Conservation (phyloP, 768 basidiomycete genomes). For the Trametes sanguinea region DNA sequence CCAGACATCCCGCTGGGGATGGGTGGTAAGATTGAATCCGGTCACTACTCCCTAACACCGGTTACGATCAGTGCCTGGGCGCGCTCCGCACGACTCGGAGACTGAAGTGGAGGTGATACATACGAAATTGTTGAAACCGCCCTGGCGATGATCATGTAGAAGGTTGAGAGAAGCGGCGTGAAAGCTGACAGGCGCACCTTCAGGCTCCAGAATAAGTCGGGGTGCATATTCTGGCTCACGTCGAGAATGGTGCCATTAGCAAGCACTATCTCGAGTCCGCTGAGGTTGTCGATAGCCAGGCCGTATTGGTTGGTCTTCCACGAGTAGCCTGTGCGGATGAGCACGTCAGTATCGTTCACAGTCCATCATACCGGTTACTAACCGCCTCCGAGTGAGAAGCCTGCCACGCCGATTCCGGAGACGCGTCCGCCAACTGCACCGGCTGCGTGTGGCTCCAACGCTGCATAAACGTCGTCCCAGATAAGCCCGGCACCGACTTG, state of each 20-base stretch:
- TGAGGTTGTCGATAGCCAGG: slow-evolving; percentile 54
- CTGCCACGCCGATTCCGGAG: slow-evolving; percentile 42
- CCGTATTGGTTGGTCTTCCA: slow-evolving; percentile 65
- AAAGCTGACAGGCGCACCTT: slow-evolving; percentile 32
- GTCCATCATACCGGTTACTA: not conserved
- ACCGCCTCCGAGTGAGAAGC: slow-evolving; percentile 55
- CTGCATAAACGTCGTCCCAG: slow-evolving; percentile 69
- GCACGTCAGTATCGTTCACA: not conserved
- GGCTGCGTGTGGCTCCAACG: slow-evolving; percentile 48
- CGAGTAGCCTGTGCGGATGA: slow-evolving; percentile 51
- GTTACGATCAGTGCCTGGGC: too few species aligned
- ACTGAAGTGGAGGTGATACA: slow-evolving; percentile 32
- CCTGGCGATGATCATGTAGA: not conserved
- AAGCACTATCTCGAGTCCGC: slow-evolving; percentile 57
- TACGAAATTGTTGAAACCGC: not conserved
- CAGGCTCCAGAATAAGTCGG: slow-evolving; percentile 46
- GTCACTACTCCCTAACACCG: slow-evolving; percentile 43
- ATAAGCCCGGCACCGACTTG: slow-evolving; percentile 44
- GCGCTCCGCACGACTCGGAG: slow-evolving; percentile 37
- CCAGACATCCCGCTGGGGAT: too few species aligned
- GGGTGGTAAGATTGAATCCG: too few species aligned
- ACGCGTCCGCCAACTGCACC: slow-evolving; percentile 63
- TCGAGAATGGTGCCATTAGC: slow-evolving; percentile 48
- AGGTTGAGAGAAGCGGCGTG: too few species aligned
- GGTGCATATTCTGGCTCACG: slow-evolving; percentile 35